A percentile compares a stretch with the other conserved stretches of the same genome.
phyloP scores from a whole-genome alignment of 2,329 filamentous ascomycete genomes.

The Botrytis pseudocinerea region DNA sequence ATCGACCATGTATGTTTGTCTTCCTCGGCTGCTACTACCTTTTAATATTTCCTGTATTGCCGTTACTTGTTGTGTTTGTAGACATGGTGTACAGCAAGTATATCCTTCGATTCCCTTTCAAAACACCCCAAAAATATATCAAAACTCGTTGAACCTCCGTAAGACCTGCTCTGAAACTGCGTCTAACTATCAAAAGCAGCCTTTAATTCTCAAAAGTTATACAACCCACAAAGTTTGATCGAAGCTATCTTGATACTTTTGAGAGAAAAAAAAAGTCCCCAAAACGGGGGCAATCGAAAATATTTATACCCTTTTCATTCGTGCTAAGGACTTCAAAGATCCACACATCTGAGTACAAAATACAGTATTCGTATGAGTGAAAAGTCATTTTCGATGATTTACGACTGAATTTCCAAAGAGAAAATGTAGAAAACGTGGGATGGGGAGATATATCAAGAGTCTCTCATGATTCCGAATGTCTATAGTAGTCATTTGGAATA shows the following conservation, averaged over 20 bases:
- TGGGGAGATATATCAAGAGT: not conserved
- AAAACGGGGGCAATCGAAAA: not conserved
- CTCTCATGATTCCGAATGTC: not conserved
- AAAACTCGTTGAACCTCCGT: not conserved
- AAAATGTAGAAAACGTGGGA: not conserved
- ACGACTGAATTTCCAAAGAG: too few species aligned
- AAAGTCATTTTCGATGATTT: not conserved
- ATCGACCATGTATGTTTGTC: too few species aligned
- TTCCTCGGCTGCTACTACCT: too few species aligned
- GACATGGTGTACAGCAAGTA: not conserved
- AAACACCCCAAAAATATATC: not conserved
- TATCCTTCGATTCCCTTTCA: not conserved
- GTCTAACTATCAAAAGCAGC: not conserved
- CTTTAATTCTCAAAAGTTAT: not conserved
- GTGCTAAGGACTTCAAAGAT: not conserved
- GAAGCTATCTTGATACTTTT: not conserved
- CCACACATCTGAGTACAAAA: not conserved
- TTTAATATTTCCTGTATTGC: too few species aligned
- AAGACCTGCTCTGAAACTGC: too few species aligned
- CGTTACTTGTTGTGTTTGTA: too few species aligned
- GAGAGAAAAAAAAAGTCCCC: not conserved
- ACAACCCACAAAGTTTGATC: not conserved
- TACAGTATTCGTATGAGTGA: too few species aligned
- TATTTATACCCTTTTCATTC: not conserved
- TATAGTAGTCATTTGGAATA: not conserved